A percentile compares a stretch with the other conserved stretches of the same genome.
These are phyloP conservation scores for Hemerocallis citrina DNA, from an alignment of 106 monocot genomes.

Conservation along the genomic window DNA sequence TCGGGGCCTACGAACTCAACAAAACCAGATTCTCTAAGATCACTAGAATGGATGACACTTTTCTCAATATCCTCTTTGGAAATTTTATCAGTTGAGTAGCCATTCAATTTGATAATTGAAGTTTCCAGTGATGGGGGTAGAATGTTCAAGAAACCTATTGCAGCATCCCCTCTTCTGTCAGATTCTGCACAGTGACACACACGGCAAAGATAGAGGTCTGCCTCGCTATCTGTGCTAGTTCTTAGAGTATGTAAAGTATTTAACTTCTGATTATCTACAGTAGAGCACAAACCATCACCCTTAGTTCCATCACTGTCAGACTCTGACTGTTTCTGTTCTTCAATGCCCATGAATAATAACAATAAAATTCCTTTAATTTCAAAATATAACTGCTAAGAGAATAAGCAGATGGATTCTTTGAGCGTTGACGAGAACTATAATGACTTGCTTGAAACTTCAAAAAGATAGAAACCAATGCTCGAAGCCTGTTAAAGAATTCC, in stretches of 20 bases:
- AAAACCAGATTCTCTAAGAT: conserved; percentile 14
- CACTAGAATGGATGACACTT: conserved; percentile 3
- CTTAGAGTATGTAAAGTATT: conserved; percentile 8
- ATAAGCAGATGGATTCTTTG: too few relatives aligned
- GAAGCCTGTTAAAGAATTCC: neutral
- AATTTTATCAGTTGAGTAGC: conserved; percentile 14
- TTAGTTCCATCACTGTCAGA: neutral
- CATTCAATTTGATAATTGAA: conserved; percentile 7
- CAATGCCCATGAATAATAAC: conserved; percentile 3
- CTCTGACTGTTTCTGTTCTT: conserved; percentile 11
- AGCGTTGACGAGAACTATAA: too few relatives aligned
- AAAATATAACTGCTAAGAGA: too few relatives aligned
- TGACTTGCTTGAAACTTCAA: neutral
- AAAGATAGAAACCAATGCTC: neutral
- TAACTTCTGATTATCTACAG: conserved; percentile 11
- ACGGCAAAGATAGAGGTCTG: conserved; percentile 44
- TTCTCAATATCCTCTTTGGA: conserved; percentile 5
- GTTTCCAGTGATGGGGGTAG: conserved; percentile 42
- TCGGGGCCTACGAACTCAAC: conserved; percentile 81
- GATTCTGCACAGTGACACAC: conserved; percentile 92
- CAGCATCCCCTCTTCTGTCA: conserved; percentile 64
- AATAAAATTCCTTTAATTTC: neutral
- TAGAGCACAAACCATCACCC: conserved; percentile 3
- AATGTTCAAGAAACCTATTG: conserved; percentile 72
- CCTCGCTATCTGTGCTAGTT: conserved; percentile 30